A percentile compares a stretch with the other conserved stretches of the same genome.
phyloP scores from a whole-genome alignment of 805 yeast genomes.

The Komagataella phaffii region DNA sequence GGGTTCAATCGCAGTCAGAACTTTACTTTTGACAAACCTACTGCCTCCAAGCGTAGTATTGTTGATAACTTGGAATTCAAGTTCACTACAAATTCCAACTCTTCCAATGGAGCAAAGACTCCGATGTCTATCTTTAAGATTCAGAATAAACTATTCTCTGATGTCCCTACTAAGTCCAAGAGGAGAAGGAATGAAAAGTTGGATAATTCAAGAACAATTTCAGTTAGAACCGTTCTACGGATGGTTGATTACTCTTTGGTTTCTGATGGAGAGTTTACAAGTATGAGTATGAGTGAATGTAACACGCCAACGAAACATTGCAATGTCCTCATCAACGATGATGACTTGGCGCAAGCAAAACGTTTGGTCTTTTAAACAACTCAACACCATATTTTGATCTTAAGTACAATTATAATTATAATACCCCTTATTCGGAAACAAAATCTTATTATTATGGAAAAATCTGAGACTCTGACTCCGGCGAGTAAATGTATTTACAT shows the following conservation, averaged over 20 bases:
- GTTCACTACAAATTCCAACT: conserved; percentile 1
- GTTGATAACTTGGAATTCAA: neutral
- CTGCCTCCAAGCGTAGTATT: neutral
- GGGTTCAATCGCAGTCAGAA: conserved; percentile 1
- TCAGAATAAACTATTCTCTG: neutral
- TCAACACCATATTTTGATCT: neutral
- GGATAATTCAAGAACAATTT: conserved; percentile 22
- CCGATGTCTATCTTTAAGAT: neutral
- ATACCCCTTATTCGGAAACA: neutral
- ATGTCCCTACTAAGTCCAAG: neutral
- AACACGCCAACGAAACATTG: conserved; percentile 3
- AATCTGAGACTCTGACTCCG: neutral
- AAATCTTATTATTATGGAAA: neutral
- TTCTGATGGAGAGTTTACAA: conserved; percentile 16
- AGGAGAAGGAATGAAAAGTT: conserved; percentile 14
- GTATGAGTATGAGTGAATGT: neutral
- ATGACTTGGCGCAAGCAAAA: conserved; percentile 16
- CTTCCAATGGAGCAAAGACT: neutral
- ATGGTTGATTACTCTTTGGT: conserved; percentile 25
- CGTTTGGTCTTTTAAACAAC: neutral
- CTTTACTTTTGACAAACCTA: conserved; percentile 1
- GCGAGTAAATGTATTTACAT: neutral
- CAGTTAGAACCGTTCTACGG: conserved; percentile 20
- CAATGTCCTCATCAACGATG: conserved; percentile 14
- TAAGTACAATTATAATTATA: neutral